phyloP scores from a whole-genome alignment of 768 basidiomycete genomes.

The Myochromella boudieri region DNA sequence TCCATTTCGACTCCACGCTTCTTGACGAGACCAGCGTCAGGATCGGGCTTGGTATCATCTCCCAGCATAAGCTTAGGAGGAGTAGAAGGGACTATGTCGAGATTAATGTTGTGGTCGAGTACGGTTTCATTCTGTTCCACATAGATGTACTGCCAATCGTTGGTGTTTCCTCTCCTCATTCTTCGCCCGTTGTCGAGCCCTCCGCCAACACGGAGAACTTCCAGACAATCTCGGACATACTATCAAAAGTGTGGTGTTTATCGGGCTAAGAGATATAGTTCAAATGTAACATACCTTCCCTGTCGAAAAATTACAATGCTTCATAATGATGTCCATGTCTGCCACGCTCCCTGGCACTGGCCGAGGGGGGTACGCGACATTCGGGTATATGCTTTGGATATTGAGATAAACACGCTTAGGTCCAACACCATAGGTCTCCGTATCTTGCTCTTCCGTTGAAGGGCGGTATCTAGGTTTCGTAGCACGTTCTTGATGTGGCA shows the following conservation, averaged over 20 bases:
- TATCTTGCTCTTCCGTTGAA: constrained; percentile 38
- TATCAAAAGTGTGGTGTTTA: constrained; percentile 26
- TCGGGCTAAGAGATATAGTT: background rate
- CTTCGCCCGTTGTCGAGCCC: constrained; percentile 79
- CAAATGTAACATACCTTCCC: constrained; percentile 49
- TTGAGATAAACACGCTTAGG: constrained; percentile 76
- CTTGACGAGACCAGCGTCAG: constrained; percentile 54
- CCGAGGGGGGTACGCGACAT: constrained; percentile 80
- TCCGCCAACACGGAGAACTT: constrained; percentile 83
- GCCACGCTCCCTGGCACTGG: constrained; percentile 81
- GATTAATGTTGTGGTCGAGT: constrained; percentile 16
- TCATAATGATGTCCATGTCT: constrained; percentile 85
- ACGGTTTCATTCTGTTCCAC: constrained; percentile 32
- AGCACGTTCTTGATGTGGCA: constrained; percentile 48
- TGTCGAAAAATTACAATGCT: constrained; percentile 79
- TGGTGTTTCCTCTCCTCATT: constrained; percentile 67
- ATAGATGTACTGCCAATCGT: constrained; percentile 83
- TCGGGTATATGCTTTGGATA: constrained; percentile 54
- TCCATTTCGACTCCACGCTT: constrained; percentile 65
- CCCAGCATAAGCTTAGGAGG: constrained; percentile 24
- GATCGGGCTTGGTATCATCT: constrained; percentile 32
- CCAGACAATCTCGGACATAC: constrained; percentile 96
- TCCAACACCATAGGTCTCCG: constrained; percentile 65
- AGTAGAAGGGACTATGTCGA: constrained; percentile 21
- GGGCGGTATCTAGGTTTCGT: constrained; percentile 51